Evolutionary conservation across 495 filamentous ascomycete species (phyloP).

Genomic region (Podospora pseudoanserina): DNA sequence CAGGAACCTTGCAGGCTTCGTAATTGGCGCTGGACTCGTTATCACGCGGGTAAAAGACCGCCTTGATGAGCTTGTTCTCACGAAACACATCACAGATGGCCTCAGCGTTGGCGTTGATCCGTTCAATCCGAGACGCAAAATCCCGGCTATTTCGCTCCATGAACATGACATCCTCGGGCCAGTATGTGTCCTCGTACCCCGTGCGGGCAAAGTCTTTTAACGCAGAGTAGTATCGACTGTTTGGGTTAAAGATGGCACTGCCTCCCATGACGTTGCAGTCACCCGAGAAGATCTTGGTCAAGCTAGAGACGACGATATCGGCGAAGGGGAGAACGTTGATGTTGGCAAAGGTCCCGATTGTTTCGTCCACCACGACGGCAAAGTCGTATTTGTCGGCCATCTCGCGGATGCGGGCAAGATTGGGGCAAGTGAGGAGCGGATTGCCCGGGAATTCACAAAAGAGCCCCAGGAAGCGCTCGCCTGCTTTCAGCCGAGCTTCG

Average conservation of each 20-base stretch:
- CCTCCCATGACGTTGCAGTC: constrained; percentile 99
- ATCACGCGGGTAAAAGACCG: constrained; percentile 83
- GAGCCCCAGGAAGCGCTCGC: constrained; percentile 76
- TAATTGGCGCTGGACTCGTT: constrained; percentile 66
- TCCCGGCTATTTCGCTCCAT: constrained; percentile 95
- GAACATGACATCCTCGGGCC: constrained; percentile 90
- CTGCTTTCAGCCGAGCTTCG: constrained; percentile 63
- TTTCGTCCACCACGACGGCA: constrained; percentile 90
- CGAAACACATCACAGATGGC: constrained; percentile 67
- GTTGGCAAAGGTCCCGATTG: constrained; percentile 93
- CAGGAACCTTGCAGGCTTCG: constrained; percentile 68
- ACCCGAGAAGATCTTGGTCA: constrained; percentile 96
- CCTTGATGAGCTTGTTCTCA: constrained; percentile 59
- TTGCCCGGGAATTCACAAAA: constrained; percentile 97
- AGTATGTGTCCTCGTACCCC: constrained; percentile 85
- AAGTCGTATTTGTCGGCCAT: constrained; percentile 86
- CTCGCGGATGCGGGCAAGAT: constrained; percentile 71
- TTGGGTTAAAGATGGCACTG: constrained; percentile 80
- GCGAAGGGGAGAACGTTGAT: constrained; percentile 85
- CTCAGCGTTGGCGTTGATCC: constrained; percentile 85
- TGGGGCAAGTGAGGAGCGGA: constrained; percentile 78
- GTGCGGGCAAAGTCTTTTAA: constrained; percentile 59
- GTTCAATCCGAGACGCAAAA: constrained; percentile 76
- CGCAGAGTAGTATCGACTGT: constrained; percentile 61
- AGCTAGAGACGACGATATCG: constrained; percentile 86